Conservation (phyloP, 108 stramenopile species). For the Discostella pseudostelligera region DNA sequence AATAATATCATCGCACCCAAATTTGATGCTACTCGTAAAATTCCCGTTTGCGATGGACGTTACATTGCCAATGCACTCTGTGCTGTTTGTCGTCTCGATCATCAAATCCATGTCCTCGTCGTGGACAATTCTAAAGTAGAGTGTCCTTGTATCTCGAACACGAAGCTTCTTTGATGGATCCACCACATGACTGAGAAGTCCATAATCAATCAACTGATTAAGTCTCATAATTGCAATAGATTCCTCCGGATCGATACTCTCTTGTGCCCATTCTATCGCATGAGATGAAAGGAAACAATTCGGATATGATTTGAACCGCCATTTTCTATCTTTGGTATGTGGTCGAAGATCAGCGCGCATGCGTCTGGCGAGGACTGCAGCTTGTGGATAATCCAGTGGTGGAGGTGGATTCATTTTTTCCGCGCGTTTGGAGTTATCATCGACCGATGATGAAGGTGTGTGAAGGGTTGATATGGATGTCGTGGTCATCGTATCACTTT, state of each 20-base stretch:
- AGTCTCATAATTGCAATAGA: constrained; percentile 25
- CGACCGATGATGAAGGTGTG: too few species aligned
- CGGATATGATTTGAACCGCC: constrained; percentile 42
- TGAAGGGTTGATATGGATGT: too few species aligned
- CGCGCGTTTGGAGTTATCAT: too few species aligned
- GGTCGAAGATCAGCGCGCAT: constrained; percentile 24
- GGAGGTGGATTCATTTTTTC: too few species aligned
- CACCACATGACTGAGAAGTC: constrained; percentile 36
- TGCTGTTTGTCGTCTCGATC: not conserved
- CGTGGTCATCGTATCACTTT: too few species aligned
- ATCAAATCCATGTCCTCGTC: constrained; percentile 17
- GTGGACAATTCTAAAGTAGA: constrained; percentile 39
- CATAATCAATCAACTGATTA: constrained; percentile 36
- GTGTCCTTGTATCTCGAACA: constrained; percentile 26
- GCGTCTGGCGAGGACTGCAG: constrained; percentile 14
- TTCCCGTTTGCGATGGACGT: constrained; percentile 1
- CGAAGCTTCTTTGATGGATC: constrained; percentile 33
- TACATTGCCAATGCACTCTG: not conserved
- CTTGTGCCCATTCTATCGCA: constrained; percentile 32
- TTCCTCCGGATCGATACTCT: constrained; percentile 17
- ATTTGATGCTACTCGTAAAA: not conserved
- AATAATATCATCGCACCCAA: not conserved
- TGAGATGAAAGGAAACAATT: constrained; percentile 40
- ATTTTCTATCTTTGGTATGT: constrained; percentile 40
- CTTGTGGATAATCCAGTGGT: not conserved